Evolutionary conservation across 2,329 filamentous ascomycete species (phyloP), one percentile per base, ranked within the genome.

Genomic region (Claviceps africana): DNA sequence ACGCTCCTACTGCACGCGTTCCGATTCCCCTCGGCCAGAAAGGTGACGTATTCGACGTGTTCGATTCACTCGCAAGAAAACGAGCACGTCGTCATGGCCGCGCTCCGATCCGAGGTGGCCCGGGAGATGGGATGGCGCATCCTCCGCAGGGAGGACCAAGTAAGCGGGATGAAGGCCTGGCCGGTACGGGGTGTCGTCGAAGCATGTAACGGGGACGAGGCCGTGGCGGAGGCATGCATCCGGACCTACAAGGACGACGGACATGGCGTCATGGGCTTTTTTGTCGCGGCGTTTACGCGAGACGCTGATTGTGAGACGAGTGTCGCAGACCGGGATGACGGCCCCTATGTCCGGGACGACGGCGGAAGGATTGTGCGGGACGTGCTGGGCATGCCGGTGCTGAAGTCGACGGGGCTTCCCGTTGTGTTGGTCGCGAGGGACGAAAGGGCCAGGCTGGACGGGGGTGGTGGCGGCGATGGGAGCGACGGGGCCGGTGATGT

Each of bases 1-100:
- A 79, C 79, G 28, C 79, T 97, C 11, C 72, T 98, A 2, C 75
- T 85, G 47, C 93, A 96, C 64, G 90, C 93, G 0, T 84, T 97
- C 67, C 68, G 72, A 22, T 98, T 97, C 59, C 84, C 88, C 0
- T 73, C 77, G 1, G 88, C 88, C 0, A 75, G 65, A 13, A 83
- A 81, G 57, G 82, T 97, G 44, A 90, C 88, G 0, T 98, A 97
- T 65, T 95, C 89, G 35, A 97, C 93, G 0, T 98, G 93, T 65
- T 97, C 91, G 0, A 72, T 95, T 2, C 84, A 97, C 64, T 78
- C 80, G 0, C 79, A 86, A 57, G 93, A 98, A 66, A 97, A 98
- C 60, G 93, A 98, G 67, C 69, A 77, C 1, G 90, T 97, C 0
- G 88, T 96, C 0, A 68, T 83, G 52, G 75, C 77, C 47, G 85